Evolutionary conservation across 768 basidiomycete genomes (phyloP).

Genomic region (Rhodotorula sphaerocarpa): DNA sequence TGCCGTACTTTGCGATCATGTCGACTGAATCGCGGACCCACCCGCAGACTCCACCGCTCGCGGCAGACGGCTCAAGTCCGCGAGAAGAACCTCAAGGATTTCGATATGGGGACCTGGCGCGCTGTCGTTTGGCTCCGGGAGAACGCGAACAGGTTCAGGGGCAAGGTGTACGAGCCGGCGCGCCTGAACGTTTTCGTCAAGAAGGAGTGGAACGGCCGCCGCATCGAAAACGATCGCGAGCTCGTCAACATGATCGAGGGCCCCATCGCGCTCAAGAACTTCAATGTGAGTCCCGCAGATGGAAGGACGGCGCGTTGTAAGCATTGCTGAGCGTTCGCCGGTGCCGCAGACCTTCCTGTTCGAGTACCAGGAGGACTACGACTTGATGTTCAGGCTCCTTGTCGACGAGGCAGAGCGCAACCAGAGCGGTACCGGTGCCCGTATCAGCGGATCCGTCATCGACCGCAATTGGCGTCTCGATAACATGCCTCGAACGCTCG

Average conservation of each 20-base stretch:
- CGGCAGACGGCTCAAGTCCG: slow-evolving; percentile 24
- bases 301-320: not conserved
- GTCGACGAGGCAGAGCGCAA: slow-evolving; percentile 47
- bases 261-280: not conserved
- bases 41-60: not conserved
- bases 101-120: slow-evolving; percentile 57
- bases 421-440: slow-evolving; percentile 1
- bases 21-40: too few relatives aligned
- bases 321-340: not conserved
- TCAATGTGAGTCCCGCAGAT: not conserved
- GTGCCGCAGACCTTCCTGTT: slow-evolving; percentile 66
- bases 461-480: not conserved
- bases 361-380: slow-evolving; percentile 72
- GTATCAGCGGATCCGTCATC: slow-evolving; percentile 32
- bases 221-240: not conserved
- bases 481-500: not conserved
- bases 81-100: slow-evolving; percentile 50
- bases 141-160: slow-evolving; percentile 55
- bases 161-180: slow-evolving; percentile 79
- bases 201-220: slow-evolving; percentile 52
- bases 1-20: too few relatives aligned
- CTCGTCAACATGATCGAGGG: slow-evolving; percentile 15
- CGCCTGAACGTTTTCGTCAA: slow-evolving; percentile 63
- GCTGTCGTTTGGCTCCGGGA: slow-evolving; percentile 66
- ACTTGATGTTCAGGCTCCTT: slow-evolving; percentile 54